These are phyloP conservation scores for Xylaria nigripes DNA, from an alignment of 495 filamentous ascomycete species.

Conservation along the genomic window DNA sequence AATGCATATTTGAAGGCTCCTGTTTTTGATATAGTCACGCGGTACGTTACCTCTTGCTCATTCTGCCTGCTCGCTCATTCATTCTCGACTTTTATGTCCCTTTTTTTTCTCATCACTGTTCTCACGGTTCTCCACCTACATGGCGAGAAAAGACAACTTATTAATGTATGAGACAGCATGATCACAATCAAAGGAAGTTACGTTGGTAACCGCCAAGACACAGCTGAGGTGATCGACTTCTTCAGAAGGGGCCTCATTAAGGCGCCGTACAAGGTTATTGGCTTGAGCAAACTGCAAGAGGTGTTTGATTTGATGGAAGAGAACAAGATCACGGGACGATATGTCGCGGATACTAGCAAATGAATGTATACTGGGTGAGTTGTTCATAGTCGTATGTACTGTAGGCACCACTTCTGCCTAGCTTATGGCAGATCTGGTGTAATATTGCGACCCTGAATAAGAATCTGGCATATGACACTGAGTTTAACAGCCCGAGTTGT, in stretches of 20 bases:
- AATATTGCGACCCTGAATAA: no score
- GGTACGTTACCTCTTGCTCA: constrained; percentile 9
- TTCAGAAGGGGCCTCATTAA: constrained; percentile 75
- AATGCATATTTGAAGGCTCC: constrained; percentile 69
- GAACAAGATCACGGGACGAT: constrained; percentile 77
- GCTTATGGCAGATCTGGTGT: no score
- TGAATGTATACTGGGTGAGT: constrained; percentile 18
- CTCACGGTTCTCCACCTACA: constrained; percentile 8
- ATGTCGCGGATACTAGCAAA: constrained; percentile 65
- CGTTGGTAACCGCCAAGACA: constrained; percentile 83
- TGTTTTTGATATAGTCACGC: constrained; percentile 75
- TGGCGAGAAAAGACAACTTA: neutral
- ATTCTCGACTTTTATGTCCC: neutral
- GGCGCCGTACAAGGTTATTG: constrained; percentile 74
- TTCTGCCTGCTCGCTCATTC: neutral
- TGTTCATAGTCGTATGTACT: no score
- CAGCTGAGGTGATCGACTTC: constrained; percentile 80
- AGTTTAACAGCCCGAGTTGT: no score
- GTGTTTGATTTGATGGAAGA: constrained; percentile 69
- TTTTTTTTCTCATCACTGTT: neutral
- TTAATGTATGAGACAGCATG: constrained; percentile 46
- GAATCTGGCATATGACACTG: no score
- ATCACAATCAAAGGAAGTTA: constrained; percentile 89
- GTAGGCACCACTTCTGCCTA: no score
- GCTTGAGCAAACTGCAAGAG: constrained; percentile 65